Evolutionary conservation across 495 filamentous ascomycete genomes (phyloP), one percentile per base, ranked within the genome.

Genomic region (Penicillium lividum): DNA sequence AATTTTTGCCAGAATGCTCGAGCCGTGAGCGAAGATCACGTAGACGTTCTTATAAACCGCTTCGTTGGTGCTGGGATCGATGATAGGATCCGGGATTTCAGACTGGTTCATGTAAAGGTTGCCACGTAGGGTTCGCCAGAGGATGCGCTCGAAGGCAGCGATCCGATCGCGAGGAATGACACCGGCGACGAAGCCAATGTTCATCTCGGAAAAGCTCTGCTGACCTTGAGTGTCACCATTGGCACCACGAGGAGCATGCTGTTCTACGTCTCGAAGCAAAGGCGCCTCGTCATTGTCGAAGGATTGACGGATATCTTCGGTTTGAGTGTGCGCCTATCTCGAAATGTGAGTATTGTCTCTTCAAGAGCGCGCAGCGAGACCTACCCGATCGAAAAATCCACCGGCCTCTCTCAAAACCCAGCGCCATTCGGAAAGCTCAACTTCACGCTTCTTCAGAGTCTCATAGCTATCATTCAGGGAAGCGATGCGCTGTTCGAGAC

Each of bases 31-130:
- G 68, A 99, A 99, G 68, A 99, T 98, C 58, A 99, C 93, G 65
- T 98, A 99, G 56, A 98, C 94, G 66, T 96, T 99, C 86, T 99
- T 99, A 74, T 86, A 85, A 59, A 95, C 81, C 47, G 88, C 80
- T 73, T 98, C 94, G 73, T 97, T 96, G 76, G 84, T 96, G 62
- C 84, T 78, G 25, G 94, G 94, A 73, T 99, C 91, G 71, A 95
- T 81, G 56, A 99, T 89, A n/a, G 91, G 86, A 64, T 98, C 91
- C 30, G 91, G 87, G 53, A 99, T 98, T 78, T 98, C 94, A 34
- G 93, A 91, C 79, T 99, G 94, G 77, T 98, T 99, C 94, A 99
- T 99, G 78, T 97, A 99, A 18, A 99, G 83, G 75, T 99, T 99
- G 62, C 94, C 94, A 65, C 94, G 92, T 53, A 99, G 80, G 0